Evolutionary conservation across 2,329 filamentous ascomycete species (phyloP), one percentile per base, ranked within the genome.

Genomic region (Cercospora janseana): DNA sequence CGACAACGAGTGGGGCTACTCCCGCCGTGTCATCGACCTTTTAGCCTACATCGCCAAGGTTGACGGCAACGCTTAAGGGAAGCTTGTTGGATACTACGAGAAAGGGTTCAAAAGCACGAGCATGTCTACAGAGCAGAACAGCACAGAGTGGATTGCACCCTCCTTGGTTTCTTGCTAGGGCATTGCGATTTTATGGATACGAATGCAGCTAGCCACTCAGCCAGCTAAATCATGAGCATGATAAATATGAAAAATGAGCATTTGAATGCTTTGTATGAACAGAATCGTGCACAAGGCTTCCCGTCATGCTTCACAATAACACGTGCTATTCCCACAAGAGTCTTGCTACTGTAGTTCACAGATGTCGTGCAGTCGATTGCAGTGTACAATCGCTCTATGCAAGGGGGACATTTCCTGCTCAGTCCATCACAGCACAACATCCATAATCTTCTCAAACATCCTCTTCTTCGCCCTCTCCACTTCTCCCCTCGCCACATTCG

Each of bases 1-100:
- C 62, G 61, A 61, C 82, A 97, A 97, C 82, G 92, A 97, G 84
- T 96, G 91, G 90, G 93, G 91, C 70, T 97, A 98, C 87, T 94
- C 88, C 75, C 91, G 91, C 79, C 93, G 75, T 73, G 75, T 77
- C 54, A 70, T 77, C 58, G 75, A 77, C 66, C 74, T 77, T 54
- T 58, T 77, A 49, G 60, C 61, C 55, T 67, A 67, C 66, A 69
- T 70, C 50, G 68, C 68, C 64, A 70, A 70, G 66, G 61, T 66
- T 45, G 68, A 70, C 48, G 68, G 67, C 42, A 59, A 59, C 51
- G 58, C 60, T 41, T 66, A 62, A 61, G 54, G 55, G 41, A 24
- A 32, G 32, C 37, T 21, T 44, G 16, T 31, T 31, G 8, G 9
- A 2, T 9, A 32, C 15, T 18, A 38, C 24, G 35, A 24, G 23